Percentiles rank a stretch among this genome's conserved stretches.
Conservation (phyloP, 371 early-diverging fungal genomes). For the Apophysomyces elegans region DNA sequence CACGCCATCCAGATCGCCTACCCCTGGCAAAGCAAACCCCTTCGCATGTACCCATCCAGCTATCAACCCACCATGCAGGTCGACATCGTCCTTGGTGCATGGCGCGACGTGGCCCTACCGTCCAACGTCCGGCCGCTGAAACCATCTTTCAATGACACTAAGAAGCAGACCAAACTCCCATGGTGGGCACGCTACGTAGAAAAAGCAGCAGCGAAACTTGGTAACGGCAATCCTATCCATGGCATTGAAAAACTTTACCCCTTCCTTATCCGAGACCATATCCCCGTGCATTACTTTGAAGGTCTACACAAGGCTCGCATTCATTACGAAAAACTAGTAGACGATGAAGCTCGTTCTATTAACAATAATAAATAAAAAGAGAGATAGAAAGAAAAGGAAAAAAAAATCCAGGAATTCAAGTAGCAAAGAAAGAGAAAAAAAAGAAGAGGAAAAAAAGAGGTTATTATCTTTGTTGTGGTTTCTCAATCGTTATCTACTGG, state of each 20-base stretch:
- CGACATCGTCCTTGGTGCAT: conserved; percentile 16
- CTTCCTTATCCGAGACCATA: conserved; percentile 24
- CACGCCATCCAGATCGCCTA: conserved; percentile 26
- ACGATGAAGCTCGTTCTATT: background rate
- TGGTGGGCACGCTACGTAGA: conserved; percentile 6
- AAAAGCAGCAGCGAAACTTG: background rate
- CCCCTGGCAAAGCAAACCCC: conserved; percentile 19
- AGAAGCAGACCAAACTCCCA: background rate
- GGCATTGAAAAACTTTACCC: conserved; percentile 19
- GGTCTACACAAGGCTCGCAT: conserved; percentile 11
- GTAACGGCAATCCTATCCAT: conserved; percentile 17
- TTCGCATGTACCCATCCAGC: conserved; percentile 16
- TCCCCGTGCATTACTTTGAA: conserved; percentile 22
- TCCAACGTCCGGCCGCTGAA: background rate
- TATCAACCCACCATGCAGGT: conserved; percentile 22
- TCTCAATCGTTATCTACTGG: conserved; percentile 11
- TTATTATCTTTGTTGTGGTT: conserved; percentile 5
- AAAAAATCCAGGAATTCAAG: background rate
- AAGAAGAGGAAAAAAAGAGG: background rate
- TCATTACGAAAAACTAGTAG: background rate
- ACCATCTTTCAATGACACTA: background rate
- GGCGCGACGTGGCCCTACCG: background rate
- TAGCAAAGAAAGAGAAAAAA: background rate
- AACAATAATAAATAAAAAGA: background rate
- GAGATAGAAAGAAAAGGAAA: background rate